These are phyloP conservation scores for Globisporangium yorkense DNA, from an alignment of 352 stramenopile genomes.

Conservation along the genomic window DNA sequence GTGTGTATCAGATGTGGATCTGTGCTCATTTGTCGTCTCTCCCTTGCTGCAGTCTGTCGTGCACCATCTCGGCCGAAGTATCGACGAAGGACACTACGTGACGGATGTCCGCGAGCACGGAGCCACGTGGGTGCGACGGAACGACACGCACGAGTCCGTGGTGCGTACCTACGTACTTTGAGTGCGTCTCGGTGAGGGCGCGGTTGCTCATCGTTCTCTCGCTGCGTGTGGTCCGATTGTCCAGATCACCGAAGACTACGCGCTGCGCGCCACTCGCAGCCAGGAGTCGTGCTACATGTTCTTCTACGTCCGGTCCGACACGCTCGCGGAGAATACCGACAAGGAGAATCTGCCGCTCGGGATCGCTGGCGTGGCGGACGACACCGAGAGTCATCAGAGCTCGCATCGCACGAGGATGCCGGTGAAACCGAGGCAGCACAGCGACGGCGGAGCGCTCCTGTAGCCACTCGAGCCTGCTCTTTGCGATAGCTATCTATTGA, in stretches of 20 bases:
- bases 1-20: background rate
- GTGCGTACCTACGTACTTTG: conserved; percentile 20
- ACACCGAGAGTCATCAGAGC: conserved; percentile 4
- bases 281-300: conserved; percentile 88
- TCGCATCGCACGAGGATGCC: conserved; percentile 15
- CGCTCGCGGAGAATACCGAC: conserved; percentile 16
- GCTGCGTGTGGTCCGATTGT: background rate
- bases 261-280: conserved; percentile 58
- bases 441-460: conserved; percentile 24
- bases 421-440: conserved; percentile 10
- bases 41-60: conserved; percentile 60
- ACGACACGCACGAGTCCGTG: conserved; percentile 76
- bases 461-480: conserved; percentile 7
- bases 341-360: conserved; percentile 64
- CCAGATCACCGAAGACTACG: conserved; percentile 77
- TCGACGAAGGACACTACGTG: conserved; percentile 84
- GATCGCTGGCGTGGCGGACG: background rate
- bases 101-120: conserved; percentile 55
- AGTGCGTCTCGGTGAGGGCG: background rate
- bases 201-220: background rate
- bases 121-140: conserved; percentile 64
- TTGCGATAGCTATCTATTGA: background rate
- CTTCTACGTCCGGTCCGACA: conserved; percentile 66
- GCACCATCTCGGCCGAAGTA: conserved; percentile 71
- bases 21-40: conserved; percentile 5